Base-by-base conservation (phyloP, 75 land plant genomes). In the Selaginella tamariscina region DNA sequence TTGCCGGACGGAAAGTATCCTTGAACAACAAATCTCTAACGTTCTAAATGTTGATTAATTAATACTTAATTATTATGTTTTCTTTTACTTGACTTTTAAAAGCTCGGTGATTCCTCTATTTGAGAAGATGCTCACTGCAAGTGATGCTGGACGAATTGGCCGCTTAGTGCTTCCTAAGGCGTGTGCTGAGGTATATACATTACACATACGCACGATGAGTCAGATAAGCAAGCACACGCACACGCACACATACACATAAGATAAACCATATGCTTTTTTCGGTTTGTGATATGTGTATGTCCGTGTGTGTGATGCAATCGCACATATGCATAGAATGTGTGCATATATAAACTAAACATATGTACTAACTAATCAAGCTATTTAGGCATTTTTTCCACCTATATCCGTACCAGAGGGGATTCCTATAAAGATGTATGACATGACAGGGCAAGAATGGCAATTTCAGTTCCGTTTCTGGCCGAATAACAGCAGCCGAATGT, bases 401-500 rank as follows among this genome's bases (percentile, higher is more conserved):
- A 88, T 90, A 69, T 88, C 93, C 64, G 84, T 82, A 68, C 88
- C 96, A 60, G 96, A 90, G 72, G 96, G 96, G 8, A 72, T 81
- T 28, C 92, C 96, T 30, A 67, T 90, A 56, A 83, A 70, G 69
- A 85, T 90, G 56, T 84, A 83, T 39, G 96, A 90, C 74, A 79
- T 77, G 24, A 85, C 80, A 68, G 96, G 96, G 8, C 85, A 82
- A 71, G 86, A 90, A 24, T 90, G 96, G 96, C 70, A 78, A 27
- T 90, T 90, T 65, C 96, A 90, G 78, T 90, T 90, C 64, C 79
- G 96, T 49, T 90, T 85, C 68, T 90, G 96, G 96, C 96, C 96
- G 27, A 90, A 90, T 74, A 90, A 90, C 75, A 90, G 87, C 74
- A 90, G 96, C 69, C 81, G 96, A 65, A 90, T 90, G 96, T 90